Evolutionary conservation across 768 basidiomycete species (phyloP), one percentile per base, ranked within the genome.

Genomic region (Mrakia gelida): DNA sequence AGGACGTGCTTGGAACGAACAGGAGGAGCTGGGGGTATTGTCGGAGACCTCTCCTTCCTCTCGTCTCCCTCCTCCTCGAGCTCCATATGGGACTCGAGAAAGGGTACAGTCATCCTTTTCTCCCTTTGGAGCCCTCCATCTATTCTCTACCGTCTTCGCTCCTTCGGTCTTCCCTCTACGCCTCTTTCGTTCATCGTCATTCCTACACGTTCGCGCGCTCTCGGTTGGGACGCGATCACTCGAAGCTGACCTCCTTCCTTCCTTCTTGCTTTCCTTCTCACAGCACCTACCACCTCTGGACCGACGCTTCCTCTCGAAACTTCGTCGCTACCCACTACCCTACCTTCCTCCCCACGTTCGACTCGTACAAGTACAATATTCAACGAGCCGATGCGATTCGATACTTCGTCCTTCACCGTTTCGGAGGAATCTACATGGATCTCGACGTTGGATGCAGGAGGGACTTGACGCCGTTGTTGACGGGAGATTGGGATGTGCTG

Each of bases 201-300:
- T 63, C 32, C n/a, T 63, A 34, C 65, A 41, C 67, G 67, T 41
- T 38, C 38, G 34, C 34, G 21, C 45, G 9, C 11, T 32, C 21
- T 73, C 68, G 23, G 43, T 18, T 38, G 4, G 16, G 16, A 52
- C 49, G 49, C 52, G 73, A 16, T 71, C 68, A 52, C 72, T 52
- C 63, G 72, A 75, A 21, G 78, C 65, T 54, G 73, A 72, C 77
- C 77, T 73, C 61, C 77, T 71, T 79, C 78, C 79, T 30, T 76
- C 73, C 70, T n/a, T 41, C 67, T 34, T 65, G 2, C 68, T 32
- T 1, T 77, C 18, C 78, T 81, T 67, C 65, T 80, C 43, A 76
- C 84, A 98, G 95, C 84, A 90, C 98, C 84, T 97, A 98, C 87
- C 95, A 90, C 87, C 88, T 99, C 16, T 99, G 97, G 97, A 98